Conservation (phyloP, 2,329 filamentous ascomycete species). For the Ambrosiella cleistominuta region DNA sequence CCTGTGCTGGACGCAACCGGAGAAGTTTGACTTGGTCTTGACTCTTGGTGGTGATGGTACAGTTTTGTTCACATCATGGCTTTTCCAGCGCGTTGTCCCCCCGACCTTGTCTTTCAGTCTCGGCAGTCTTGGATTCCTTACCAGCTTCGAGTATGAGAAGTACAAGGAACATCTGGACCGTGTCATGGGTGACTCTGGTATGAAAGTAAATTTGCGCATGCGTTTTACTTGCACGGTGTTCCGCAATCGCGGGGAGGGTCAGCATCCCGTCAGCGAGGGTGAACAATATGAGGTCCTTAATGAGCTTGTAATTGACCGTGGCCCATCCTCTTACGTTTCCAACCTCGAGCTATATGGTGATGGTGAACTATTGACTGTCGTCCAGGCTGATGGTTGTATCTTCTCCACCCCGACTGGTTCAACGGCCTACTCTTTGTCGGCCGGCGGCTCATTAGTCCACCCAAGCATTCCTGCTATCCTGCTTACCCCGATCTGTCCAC, state of each 20-base stretch:
- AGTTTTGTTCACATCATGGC: constrained; percentile 74
- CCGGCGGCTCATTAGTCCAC: constrained; percentile 86
- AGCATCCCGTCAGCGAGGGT: constrained; percentile 50
- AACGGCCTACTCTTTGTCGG: constrained; percentile 90
- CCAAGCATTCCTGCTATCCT: constrained; percentile 94
- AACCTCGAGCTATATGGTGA: constrained; percentile 94
- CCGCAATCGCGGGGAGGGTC: constrained; percentile 43
- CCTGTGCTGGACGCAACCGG: constrained; percentile 81
- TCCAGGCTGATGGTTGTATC: constrained; percentile 94
- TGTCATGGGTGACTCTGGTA: constrained; percentile 85
- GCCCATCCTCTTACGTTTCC: constrained; percentile 90
- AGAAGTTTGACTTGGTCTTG: constrained; percentile 87
- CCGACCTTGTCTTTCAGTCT: constrained; percentile 73
- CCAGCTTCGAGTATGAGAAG: constrained; percentile 69
- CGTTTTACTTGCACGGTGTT: constrained; percentile 97
- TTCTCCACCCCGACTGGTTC: constrained; percentile 91
- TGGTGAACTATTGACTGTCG: constrained; percentile 81
- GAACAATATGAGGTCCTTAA: constrained; percentile 98
- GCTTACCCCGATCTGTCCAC: constrained; percentile 91
- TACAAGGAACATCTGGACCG: constrained; percentile 77
- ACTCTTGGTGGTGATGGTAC: constrained; percentile 78
- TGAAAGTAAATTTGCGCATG: constrained; percentile 97
- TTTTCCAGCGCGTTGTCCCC: constrained; percentile 79
- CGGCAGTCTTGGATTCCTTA: constrained; percentile 74
- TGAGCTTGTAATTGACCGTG: constrained; percentile 93